Evolutionary conservation across 768 basidiomycete species (phyloP), one percentile per base, ranked within the genome.

Genomic region (Leccinum truebloodii): DNA sequence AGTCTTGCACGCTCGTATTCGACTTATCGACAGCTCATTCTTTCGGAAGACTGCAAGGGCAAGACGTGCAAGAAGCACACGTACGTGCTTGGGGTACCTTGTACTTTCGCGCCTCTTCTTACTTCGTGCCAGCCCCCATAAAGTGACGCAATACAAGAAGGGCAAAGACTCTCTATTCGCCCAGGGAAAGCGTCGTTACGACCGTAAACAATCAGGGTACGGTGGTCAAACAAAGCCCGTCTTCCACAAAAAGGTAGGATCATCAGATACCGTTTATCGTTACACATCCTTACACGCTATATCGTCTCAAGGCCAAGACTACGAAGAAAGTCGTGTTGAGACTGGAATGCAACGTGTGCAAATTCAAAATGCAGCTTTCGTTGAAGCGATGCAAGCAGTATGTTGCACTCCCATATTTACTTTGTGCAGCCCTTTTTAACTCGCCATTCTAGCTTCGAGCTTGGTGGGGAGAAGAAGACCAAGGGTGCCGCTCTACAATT

Each of bases 191-290:
- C 92, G 97, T 73, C 94, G 97, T 82, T 98, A 99, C 81, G 97
- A 98, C 83, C 90, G 96, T 73, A 96, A 97, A 86, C 95, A 92
- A 79, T 90, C 89, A 66, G 92, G 96, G 80, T 98, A 98, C 81
- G 96, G 96, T 90, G 96, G 96, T 81, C 96, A 99, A 85, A 99
- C 96, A 61, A 99, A 99, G 83, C 96, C 96, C 63, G 95, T 99
- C 80, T 99, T 99, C 90, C 97, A 99, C 92, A 99, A 99, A 86
- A 98, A 97, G 89, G 94, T 73, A 51, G 9, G 1, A 9, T 5
- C 20, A 30, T 32, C 22, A 18, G 9, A 13, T 1, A 1, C 10
- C 0, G 1, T 50, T 20, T 9, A n/a, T 53, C 13, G 1, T 3
- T 24, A 16, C 20, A 24, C 4, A 52, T 14, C 39, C 46, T 62